Evolutionary conservation across 2,329 filamentous ascomycete species (phyloP).

Genomic region (Ophiobolus disseminans): DNA sequence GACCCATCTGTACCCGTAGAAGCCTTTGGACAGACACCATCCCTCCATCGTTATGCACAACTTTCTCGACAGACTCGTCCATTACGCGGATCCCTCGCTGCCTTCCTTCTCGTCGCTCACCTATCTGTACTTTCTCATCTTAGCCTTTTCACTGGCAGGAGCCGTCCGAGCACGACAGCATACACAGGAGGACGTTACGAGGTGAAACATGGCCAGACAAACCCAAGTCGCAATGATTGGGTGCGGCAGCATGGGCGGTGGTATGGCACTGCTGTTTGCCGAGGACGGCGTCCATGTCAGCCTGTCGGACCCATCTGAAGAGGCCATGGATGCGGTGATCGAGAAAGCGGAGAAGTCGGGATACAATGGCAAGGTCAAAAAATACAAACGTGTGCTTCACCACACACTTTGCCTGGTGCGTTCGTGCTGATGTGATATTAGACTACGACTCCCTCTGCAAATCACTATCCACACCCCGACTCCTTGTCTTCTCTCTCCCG

Average conservation of each 20-base stretch:
- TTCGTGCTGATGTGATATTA: constrained; percentile 27
- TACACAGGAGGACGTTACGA: constrained; percentile 11
- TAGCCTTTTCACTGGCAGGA: constrained; percentile 33
- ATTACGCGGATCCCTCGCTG: constrained; percentile 40
- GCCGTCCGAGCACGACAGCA: constrained; percentile 29
- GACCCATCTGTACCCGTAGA: constrained; percentile 1
- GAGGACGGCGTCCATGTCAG: constrained; percentile 64
- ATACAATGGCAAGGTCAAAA: constrained; percentile 48
- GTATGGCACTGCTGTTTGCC: constrained; percentile 65
- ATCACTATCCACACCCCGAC: constrained; percentile 56
- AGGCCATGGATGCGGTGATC: constrained; percentile 56
- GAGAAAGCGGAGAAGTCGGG: constrained; percentile 50
- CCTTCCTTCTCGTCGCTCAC: constrained; percentile 40
- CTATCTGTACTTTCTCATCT: constrained; percentile 37
- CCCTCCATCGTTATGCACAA: constrained; percentile 24
- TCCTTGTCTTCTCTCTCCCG: constrained; percentile 62
- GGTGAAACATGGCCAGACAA: too few relatives aligned
- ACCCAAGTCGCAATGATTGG: constrained; percentile 64
- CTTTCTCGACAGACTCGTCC: constrained; percentile 37
- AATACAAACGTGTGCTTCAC: constrained; percentile 42
- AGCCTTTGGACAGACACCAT: background rate
- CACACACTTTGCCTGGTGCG: too few relatives aligned
- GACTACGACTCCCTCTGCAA: constrained; percentile 61
- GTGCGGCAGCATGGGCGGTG: constrained; percentile 66
- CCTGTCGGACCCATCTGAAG: constrained; percentile 60